A percentile compares a stretch with the other conserved stretches of the same genome.
Evolutionary conservation across 352 stramenopile species (phyloP).

Genomic region (Pythium chondricola): DNA sequence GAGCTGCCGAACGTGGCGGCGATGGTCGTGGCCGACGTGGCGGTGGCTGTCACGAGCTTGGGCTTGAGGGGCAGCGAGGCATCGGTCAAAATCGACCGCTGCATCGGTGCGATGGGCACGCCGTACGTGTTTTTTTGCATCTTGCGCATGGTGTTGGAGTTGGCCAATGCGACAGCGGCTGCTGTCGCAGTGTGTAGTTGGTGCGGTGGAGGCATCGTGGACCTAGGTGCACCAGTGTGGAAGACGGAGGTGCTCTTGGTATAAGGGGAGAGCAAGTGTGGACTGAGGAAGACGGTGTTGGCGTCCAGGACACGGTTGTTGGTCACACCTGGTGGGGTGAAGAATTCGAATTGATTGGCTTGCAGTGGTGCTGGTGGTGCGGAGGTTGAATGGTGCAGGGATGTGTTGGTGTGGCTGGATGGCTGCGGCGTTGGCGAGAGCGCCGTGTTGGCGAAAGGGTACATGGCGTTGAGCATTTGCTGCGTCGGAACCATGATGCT

Average conservation of each 20-base stretch:
- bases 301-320: constrained; percentile 26
- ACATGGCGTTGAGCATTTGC: constrained; percentile 24
- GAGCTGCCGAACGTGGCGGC: constrained; percentile 9
- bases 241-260: constrained; percentile 27
- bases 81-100: constrained; percentile 25
- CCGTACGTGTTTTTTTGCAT: constrained; percentile 44
- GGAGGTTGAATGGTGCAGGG: too few relatives aligned
- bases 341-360: constrained; percentile 39
- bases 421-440: constrained; percentile 2
- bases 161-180: constrained; percentile 46
- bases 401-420: constrained; percentile 1
- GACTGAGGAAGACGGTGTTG: constrained; percentile 33
- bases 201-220: too few relatives aligned
- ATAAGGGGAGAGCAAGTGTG: constrained; percentile 32
- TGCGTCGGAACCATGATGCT: constrained; percentile 33
- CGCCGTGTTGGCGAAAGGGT: constrained; percentile 13
- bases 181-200: constrained; percentile 33
- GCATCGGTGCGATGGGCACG: constrained; percentile 45
- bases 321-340: constrained; percentile 45
- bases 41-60: constrained; percentile 22
- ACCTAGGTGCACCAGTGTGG: constrained; percentile 1
- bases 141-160: constrained; percentile 49
- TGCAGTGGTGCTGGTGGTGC: constrained; percentile 5
- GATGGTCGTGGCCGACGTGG: constrained; percentile 12
- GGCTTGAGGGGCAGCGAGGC: constrained; percentile 36